Base-by-base conservation (phyloP, 805 yeast genomes). In the Yamadazyma insecticola region DNA sequence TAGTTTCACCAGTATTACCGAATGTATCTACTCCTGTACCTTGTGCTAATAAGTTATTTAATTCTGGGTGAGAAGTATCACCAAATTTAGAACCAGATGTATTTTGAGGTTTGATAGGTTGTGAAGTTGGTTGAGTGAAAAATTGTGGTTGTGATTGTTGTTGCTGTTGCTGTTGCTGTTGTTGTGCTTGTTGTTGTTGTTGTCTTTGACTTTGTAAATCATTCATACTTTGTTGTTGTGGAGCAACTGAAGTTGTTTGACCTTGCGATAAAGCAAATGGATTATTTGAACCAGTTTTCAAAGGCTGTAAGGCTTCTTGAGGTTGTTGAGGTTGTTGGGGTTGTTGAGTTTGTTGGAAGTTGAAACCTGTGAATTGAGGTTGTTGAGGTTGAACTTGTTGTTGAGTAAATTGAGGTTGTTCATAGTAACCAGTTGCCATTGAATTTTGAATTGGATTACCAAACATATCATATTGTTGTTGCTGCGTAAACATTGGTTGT, bases 11-110 rank as follows among this genome's bases (percentile, higher is more conserved):
- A 12, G 82, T 78, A 57, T 86, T 87, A 53, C 95, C 95, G 56
- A 85, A 92, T 0, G 97, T 89, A 61, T 89, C 98, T 35, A 87
- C 67, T 19, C 96, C 97, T 0, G 95, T 85, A 17, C 96, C 97
- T 26, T 77, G 74, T 9, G 92, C 86, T 42, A 90, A 65, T 33
- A 89, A 67, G 32, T 74, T 72, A 61, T 88, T 88, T 50, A 90
- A 72, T 38, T 84, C 89, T 10, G 59, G 41, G 35, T 40, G 87
- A 66, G 69, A 74, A 60, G 58, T 48, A 29, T 64, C 69, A 39
- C 60, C 57, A 42, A 45, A 61, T 38, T 53, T 55, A 10, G 70
- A 63, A 4, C 54, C 42, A 4, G 60, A 48, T 3, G 65, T 50
- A 39, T 40, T 44, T 41, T 56, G 56, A 16, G 51, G 55, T 26